Conservation (phyloP, 2,329 filamentous ascomycete genomes). For the Colletotrichum gigasporum region DNA sequence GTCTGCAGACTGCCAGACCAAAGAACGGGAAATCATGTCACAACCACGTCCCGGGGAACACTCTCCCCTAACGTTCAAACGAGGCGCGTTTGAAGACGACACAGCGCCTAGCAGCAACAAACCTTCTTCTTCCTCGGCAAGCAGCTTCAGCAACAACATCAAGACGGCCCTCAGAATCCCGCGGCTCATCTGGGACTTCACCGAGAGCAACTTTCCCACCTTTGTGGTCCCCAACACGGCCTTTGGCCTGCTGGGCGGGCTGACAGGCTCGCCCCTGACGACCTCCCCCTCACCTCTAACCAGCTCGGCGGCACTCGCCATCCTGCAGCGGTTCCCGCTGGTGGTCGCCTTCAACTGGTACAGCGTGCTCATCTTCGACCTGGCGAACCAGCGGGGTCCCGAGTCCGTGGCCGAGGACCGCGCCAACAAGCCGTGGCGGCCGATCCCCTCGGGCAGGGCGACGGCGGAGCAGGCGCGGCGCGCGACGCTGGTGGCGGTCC, state of each 20-base stretch:
- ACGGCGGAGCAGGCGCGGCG: constrained; percentile 38
- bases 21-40: not conserved
- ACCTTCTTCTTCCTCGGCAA: not conserved
- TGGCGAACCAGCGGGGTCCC: constrained; percentile 40
- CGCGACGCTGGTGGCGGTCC: constrained; percentile 37
- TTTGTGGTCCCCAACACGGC: constrained; percentile 29
- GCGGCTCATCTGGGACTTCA: constrained; percentile 28
- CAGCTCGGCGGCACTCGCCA: constrained; percentile 3
- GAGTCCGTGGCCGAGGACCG: constrained; percentile 39
- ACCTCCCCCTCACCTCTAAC: constrained; percentile 15
- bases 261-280: constrained; percentile 25
- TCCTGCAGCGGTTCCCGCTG: constrained; percentile 15
- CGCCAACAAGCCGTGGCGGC: constrained; percentile 44
- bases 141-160: not conserved
- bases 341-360: constrained; percentile 38
- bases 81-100: constrained; percentile 9
- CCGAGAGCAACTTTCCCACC: constrained; percentile 29
- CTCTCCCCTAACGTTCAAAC: constrained; percentile 21
- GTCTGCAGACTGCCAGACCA: not conserved
- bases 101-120: not conserved
- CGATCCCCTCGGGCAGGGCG: constrained; percentile 38
- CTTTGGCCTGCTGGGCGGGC: constrained; percentile 20
- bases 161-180: not conserved
- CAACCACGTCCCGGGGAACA: constrained; percentile 3
- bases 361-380: constrained; percentile 39